phyloP scores from a whole-genome alignment of 129 eudicot genomes.

The Smallanthus sonchifolius region DNA sequence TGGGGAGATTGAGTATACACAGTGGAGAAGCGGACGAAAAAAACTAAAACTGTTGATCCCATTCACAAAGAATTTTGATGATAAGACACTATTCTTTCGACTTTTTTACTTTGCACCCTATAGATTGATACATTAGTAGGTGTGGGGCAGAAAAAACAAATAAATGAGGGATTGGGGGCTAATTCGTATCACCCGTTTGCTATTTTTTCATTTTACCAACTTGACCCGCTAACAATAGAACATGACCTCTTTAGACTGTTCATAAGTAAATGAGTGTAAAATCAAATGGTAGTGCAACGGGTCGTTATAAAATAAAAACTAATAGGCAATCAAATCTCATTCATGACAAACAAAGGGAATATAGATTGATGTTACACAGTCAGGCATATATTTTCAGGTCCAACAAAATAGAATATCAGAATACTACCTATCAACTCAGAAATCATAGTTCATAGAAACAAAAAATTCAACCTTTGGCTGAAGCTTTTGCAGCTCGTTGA shows the following conservation, averaged over 20 bases:
- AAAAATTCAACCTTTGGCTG: slow-evolving; percentile 52
- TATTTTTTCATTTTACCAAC: background rate
- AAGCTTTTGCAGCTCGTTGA: slow-evolving; percentile 92
- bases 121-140: background rate
- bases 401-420: background rate
- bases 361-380: background rate
- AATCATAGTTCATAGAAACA: background rate
- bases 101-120: background rate
- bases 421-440: background rate
- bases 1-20: background rate
- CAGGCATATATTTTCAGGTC: background rate
- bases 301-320: background rate
- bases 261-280: background rate
- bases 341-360: background rate
- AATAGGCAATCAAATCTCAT: background rate
- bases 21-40: background rate
- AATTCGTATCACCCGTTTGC: background rate
- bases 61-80: background rate
- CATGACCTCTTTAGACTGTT: background rate
- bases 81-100: background rate
- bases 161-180: background rate
- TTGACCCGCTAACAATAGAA: background rate
- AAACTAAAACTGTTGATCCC: background rate
- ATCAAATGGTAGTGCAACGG: background rate
- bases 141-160: background rate